phyloP scores from a whole-genome alignment of 345 rosid genomes.

The Euphorbia lathyris region DNA sequence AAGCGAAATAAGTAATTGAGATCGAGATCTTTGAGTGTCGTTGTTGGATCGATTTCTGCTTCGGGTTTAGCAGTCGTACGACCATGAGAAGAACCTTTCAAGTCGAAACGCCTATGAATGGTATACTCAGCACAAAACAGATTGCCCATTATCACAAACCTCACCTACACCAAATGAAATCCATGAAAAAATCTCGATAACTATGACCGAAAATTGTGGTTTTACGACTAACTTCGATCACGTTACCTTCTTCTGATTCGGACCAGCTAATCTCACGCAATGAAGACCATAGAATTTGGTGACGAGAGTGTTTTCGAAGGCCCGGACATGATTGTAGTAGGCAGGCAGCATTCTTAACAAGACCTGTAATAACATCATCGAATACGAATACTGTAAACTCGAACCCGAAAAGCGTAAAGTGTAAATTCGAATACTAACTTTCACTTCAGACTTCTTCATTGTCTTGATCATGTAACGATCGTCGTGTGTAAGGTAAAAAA shows the following conservation, averaged over 20 bases:
- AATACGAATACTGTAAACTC: not conserved
- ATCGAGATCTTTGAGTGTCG: slow-evolving; percentile 96
- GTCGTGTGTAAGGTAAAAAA: slow-evolving; percentile 87
- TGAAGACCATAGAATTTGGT: slow-evolving; percentile 93
- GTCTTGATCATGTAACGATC: slow-evolving; percentile 98
- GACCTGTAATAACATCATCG: slow-evolving; percentile 43
- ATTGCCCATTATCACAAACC: slow-evolving; percentile 95
- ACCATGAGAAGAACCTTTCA: slow-evolving; percentile 98
- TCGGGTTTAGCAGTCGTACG: slow-evolving; percentile 79
- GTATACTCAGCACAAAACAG: slow-evolving; percentile 69
- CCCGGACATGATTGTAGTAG: slow-evolving; percentile 86
- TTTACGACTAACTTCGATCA: not conserved
- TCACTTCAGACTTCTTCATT: slow-evolving; percentile 92
- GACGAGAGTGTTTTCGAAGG: slow-evolving; percentile 86
- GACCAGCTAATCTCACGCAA: slow-evolving; percentile 79
- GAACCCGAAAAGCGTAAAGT: not conserved
- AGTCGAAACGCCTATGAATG: slow-evolving; percentile 86
- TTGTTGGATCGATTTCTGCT: slow-evolving; percentile 79
- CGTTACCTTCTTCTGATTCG: slow-evolving; percentile 81
- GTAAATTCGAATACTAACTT: slow-evolving; percentile 38
- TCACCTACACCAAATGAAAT: slow-evolving; percentile 46
- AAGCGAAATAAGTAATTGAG: slow-evolving; percentile 72
- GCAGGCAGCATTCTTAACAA: slow-evolving; percentile 95
- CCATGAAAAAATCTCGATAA: slow-evolving; percentile 2
- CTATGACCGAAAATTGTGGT: not conserved